These are phyloP conservation scores for Calocera cornea DNA, from an alignment of 768 basidiomycete species.

Conservation along the genomic window DNA sequence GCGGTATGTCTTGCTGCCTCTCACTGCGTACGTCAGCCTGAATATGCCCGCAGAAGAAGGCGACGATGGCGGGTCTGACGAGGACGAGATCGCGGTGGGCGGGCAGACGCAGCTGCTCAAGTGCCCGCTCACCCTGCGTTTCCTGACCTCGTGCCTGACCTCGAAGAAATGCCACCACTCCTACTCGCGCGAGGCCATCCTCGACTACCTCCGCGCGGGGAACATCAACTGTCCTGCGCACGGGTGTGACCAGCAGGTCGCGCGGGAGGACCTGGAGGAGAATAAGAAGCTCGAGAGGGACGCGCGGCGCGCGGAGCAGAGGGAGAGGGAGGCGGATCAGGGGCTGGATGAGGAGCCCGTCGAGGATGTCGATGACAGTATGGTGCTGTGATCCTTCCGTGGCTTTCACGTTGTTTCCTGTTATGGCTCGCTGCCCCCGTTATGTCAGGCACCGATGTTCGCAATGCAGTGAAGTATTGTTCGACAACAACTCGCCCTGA, in stretches of 20 bases:
- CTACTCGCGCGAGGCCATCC: conserved; percentile 61
- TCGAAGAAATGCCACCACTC: conserved; percentile 57
- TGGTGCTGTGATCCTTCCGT: neutral
- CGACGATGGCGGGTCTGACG: conserved; percentile 61
- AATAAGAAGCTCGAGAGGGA: conserved; percentile 7
- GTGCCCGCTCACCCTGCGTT: conserved; percentile 59
- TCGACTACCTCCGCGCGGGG: conserved; percentile 37
- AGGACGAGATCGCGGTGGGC: conserved; percentile 81
- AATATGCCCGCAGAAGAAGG: conserved; percentile 46
- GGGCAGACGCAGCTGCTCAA: conserved; percentile 71
- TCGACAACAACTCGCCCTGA: no score
- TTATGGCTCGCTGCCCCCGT: neutral
- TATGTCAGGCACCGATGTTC: no score
- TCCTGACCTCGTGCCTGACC: neutral
- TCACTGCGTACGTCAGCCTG: neutral
- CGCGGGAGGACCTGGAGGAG: conserved; percentile 21
- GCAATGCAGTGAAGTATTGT: no score
- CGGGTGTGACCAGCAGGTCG: conserved; percentile 19
- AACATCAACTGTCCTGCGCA: conserved; percentile 22
- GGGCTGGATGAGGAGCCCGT: neutral
- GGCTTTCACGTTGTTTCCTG: neutral
- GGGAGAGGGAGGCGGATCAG: neutral
- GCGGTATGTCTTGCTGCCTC: neutral
- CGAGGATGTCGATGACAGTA: neutral
- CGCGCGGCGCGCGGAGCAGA: conserved; percentile 3